A percentile compares a stretch with the other conserved stretches of the same genome.
phyloP scores from a whole-genome alignment of 2,329 filamentous ascomycete species.

The Lachnellula arida region DNA sequence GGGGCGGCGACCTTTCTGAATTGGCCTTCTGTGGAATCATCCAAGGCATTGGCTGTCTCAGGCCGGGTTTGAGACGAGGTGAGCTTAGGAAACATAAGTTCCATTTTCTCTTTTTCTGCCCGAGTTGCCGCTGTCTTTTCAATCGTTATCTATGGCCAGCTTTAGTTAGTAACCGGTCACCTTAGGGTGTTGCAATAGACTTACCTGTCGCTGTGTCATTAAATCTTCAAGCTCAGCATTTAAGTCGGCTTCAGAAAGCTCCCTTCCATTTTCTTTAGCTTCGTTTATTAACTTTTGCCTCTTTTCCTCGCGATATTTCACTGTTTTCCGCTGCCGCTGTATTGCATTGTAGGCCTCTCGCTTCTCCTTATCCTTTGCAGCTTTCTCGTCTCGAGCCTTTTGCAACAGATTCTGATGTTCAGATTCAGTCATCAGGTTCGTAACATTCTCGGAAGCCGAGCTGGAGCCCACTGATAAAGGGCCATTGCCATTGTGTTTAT shows the following conservation, averaged over 20 bases:
- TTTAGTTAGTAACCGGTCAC: neutral
- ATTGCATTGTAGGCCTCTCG: neutral
- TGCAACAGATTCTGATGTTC: neutral
- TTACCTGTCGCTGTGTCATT: conserved; percentile 17
- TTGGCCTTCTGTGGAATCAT: neutral
- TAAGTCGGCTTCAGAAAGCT: conserved; percentile 9
- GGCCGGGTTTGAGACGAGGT: neutral
- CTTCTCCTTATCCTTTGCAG: neutral
- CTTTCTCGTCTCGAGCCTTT: neutral
- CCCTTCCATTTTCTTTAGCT: conserved; percentile 3
- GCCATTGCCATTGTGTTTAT: neutral
- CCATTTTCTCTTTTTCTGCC: neutral
- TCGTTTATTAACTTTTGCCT: conserved; percentile 5
- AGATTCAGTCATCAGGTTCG: neutral
- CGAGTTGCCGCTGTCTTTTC: neutral
- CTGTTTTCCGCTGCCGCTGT: neutral
- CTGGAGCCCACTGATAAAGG: neutral
- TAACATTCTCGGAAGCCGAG: neutral
- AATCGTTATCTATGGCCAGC: neutral
- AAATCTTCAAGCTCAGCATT: conserved; percentile 10
- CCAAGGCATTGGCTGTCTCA: neutral
- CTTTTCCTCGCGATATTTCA: neutral
- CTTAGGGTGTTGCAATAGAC: neutral
- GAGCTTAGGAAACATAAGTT: neutral
- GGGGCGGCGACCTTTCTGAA: neutral